Base-by-base conservation (phyloP, 345 rosid species). In the Gossypioides kirkii region DNA sequence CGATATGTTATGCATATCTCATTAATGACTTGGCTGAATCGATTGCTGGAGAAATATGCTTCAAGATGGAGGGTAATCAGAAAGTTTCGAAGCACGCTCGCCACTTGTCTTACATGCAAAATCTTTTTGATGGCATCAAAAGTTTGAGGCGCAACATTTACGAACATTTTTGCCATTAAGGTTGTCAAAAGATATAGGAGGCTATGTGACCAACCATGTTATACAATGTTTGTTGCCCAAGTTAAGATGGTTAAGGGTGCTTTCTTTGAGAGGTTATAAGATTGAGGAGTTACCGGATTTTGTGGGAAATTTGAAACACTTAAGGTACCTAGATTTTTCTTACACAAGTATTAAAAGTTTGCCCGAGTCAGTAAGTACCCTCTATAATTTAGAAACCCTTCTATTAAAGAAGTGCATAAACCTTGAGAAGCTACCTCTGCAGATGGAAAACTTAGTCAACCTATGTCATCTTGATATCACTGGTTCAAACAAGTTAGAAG, bases 141-240 rank as follows among this genome's bases (percentile, higher is more conserved):
- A 32, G 52, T 76, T 82, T 71, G 77, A 84, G 72, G 85, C 70
- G 41, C 76, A 73, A 70, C 61, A 47, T 54, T 73, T 86, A 38
- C 72, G 87, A 16, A 79, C 89, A 6, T 75, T 84, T 74, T 50
- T 86, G 26, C 83, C 83, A 18, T 71, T 78, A 38, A 75, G 79
- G 61, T 78, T 79, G 77, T 22, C 32, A 55, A 22, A 55, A 54
- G 13, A 2, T 54, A 4, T 7, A 18, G 8, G 18, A 52, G 22
- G 56, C 10, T 20, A 54, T 54, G 25, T 54, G 25, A 54, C 60
- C 59, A 55, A 3, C 20, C 13, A 22, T 55, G 28, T 55, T 22
- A 9, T 20, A 3, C 22, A 4, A 20, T 20, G 13, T 55, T 20
- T 55, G 60, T 20, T 55, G 60, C 26, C 14, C 3, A 20, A 55